These are phyloP conservation scores for Thymus quinquecostatus DNA, from an alignment of 257 asterid species.

Conservation along the genomic window DNA sequence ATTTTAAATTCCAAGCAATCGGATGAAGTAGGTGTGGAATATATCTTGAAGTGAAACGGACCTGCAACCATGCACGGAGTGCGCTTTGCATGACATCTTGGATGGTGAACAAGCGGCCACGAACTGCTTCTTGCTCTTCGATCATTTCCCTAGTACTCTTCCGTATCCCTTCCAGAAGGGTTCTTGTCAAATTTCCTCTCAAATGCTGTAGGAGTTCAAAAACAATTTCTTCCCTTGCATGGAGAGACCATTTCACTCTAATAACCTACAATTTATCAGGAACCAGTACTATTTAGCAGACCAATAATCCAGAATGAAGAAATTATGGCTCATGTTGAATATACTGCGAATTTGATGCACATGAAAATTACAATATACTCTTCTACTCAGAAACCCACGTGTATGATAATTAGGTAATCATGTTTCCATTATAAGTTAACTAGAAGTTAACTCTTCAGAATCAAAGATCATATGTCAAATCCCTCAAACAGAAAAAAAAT, in stretches of 20 bases:
- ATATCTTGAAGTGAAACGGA: constrained; percentile 30
- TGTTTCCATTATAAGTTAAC: constrained; percentile 7
- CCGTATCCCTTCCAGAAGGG: constrained; percentile 69
- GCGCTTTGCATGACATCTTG: constrained; percentile 99
- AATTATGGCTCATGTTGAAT: too few relatives aligned
- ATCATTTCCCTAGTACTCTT: constrained; percentile 93
- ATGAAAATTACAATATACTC: background rate
- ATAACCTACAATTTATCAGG: constrained; percentile 58
- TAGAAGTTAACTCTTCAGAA: background rate
- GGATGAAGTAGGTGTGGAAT: constrained; percentile 6
- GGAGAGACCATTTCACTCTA: constrained; percentile 96
- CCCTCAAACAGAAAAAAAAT: background rate
- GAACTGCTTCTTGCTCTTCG: constrained; percentile 98
- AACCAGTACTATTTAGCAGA: background rate
- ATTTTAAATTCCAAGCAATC: background rate
- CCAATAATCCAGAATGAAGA: background rate
- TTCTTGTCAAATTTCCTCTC: constrained; percentile 67
- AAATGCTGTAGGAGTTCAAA: constrained; percentile 92
- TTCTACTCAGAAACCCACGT: background rate
- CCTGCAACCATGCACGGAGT: constrained; percentile 96
- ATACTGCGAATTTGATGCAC: background rate
- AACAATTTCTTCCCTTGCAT: constrained; percentile 96
- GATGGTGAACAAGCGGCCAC: constrained; percentile 92
- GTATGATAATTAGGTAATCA: background rate
- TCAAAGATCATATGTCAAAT: background rate